Base-by-base conservation (phyloP, 306 rosid species). In the Casuarina equisetifolia region DNA sequence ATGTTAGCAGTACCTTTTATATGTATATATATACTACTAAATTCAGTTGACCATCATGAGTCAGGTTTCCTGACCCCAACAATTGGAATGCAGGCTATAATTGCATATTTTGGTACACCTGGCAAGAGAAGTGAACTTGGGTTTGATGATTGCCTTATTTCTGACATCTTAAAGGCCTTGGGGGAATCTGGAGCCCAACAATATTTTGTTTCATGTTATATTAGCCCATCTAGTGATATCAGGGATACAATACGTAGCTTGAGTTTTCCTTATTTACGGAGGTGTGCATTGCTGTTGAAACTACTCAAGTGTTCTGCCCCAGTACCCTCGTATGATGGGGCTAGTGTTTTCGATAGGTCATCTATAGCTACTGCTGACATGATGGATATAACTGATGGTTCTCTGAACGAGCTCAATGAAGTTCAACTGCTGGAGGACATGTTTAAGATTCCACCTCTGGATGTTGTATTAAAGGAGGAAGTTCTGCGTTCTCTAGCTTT, bases 241-340 rank as follows among this genome's bases (percentile, higher is more conserved):
- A 89, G 80, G 88, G 89, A 78, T 72, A 80, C 79, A 40, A 90
- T 92, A 63, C 87, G 86, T 82, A 86, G 81, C 81, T 85, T 89
- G 74, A 87, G 79, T 80, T 91, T 91, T 83, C 97, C 97, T 66
- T 96, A 87, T 83, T 85, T 96, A 83, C 90, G 99, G 82, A 90
- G 98, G 84, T 96, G 98, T 82, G 96, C 96, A 45, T 69, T 96
- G 77, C 86, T 96, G 81, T 86, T 89, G 90, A 87, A 87, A 79
- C 74, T 96, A 54, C 86, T 96, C 2, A 74, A 83, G 76, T 87
- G 91, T 49, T 85, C 92, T 79, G 81, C 87, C 64, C 90, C 79
- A 54, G 86, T 86, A 79, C 94, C 98, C 57, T 85, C 90, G 79
- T 84, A 80, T 83, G 85, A 87, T 77, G 87, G 85, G 84, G 91